Evolutionary conservation across 2,329 filamentous ascomycete species (phyloP).

Genomic region (Calonectria pteridis): DNA sequence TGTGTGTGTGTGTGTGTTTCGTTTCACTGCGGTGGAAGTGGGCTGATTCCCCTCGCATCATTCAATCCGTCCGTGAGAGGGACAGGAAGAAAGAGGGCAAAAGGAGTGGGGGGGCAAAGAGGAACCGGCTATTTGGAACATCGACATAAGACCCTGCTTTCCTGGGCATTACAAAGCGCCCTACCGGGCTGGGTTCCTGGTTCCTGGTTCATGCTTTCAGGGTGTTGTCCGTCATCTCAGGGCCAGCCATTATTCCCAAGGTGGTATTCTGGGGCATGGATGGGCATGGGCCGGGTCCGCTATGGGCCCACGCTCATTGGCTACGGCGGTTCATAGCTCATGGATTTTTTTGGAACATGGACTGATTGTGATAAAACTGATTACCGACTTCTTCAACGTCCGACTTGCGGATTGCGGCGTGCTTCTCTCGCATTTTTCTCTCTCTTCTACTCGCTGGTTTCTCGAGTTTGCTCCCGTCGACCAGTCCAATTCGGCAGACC

Average conservation of each 20-base stretch:
- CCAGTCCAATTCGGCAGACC: not conserved
- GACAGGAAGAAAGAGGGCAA: not conserved
- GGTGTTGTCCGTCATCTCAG: not conserved
- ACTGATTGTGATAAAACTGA: conserved; percentile 28
- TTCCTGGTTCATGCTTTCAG: conserved; percentile 8
- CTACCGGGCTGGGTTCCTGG: not conserved
- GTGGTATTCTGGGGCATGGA: conserved; percentile 13
- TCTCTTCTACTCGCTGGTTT: not conserved
- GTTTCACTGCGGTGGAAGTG: not conserved
- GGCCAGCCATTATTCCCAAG: not conserved
- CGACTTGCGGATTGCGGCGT: conserved; percentile 8
- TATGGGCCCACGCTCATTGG: conserved; percentile 25
- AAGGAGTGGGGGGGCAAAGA: not conserved
- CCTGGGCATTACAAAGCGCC: not conserved
- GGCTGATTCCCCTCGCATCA: not conserved
- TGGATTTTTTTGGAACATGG: conserved; percentile 30
- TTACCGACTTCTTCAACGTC: conserved; percentile 19
- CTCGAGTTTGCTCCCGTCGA: not conserved
- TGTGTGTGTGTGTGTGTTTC: conserved; percentile 3
- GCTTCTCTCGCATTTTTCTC: not conserved
- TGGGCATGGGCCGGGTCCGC: conserved; percentile 19
- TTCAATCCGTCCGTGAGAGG: not conserved
- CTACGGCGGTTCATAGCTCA: conserved; percentile 14
- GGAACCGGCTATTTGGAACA: not conserved
- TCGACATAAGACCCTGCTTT: not conserved